Evolutionary conservation across 2,329 filamentous ascomycete genomes (phyloP).

Genomic region (Ascosphaera pollenicola): DNA sequence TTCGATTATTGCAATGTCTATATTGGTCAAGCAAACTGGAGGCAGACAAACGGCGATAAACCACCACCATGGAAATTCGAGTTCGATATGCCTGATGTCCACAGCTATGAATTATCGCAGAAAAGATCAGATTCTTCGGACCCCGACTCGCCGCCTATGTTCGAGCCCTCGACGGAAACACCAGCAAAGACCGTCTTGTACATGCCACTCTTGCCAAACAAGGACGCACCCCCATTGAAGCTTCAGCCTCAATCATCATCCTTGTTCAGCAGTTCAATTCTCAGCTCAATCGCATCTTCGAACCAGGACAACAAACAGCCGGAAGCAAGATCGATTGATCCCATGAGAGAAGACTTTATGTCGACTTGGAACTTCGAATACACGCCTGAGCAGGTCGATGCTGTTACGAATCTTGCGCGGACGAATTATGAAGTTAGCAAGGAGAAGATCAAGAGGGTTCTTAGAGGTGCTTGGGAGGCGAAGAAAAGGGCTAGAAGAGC

Average conservation of each 20-base stretch:
- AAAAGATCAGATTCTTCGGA: too few species aligned
- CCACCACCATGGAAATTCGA: constrained; percentile 29
- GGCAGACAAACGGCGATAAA: constrained; percentile 37
- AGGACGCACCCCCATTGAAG: constrained; percentile 17
- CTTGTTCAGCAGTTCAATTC: too few species aligned
- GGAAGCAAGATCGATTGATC: constrained; percentile 36
- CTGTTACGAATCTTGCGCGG: constrained; percentile 56
- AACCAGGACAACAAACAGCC: too few species aligned
- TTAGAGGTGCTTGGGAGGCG: constrained; percentile 77
- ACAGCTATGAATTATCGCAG: constrained; percentile 34
- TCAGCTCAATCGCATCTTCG: too few species aligned
- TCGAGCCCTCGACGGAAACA: too few species aligned
- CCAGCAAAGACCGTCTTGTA: constrained; percentile 25
- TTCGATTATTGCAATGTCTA: constrained; percentile 66
- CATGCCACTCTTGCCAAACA: constrained; percentile 70
- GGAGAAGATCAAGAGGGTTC: constrained; percentile 53
- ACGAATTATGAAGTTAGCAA: constrained; percentile 74
- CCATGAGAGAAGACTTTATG: constrained; percentile 63
- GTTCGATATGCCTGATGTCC: constrained; percentile 23
- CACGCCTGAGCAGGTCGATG: constrained; percentile 71
- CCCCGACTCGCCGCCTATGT: too few species aligned
- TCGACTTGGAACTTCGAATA: constrained; percentile 98
- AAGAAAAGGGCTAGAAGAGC: constrained; percentile 44
- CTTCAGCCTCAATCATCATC: constrained; percentile 1
- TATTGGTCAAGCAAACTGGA: constrained; percentile 58